Base-by-base conservation (phyloP, 75 land plant genomes). In the Isoetes taiwanensis region DNA sequence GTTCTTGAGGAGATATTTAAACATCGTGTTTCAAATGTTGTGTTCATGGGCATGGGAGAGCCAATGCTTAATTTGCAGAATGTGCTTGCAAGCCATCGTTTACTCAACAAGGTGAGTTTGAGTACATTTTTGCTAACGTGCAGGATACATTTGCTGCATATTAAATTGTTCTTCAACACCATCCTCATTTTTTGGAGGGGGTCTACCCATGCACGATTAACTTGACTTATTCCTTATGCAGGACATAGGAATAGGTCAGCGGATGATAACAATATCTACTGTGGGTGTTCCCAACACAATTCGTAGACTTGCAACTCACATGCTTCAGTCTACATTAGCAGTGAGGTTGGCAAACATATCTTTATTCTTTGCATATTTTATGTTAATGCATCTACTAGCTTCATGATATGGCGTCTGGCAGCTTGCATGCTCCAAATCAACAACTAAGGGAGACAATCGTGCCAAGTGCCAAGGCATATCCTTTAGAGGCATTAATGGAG, bases 31-130 rank as follows among this genome's bases (percentile, higher is more conserved):
- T 65, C 85, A 35, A 93, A 93, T 77, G 94, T 93, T 25, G 98
- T 93, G 41, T 93, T 93, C 52, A 93, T 93, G 98, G 98, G 98
- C 34, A 93, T 93, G 98, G 98, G 98, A 24, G 98, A 93, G 42
- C 98, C 98, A 30, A 81, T 93, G 83, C 60, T 93, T 56, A 93
- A 93, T 35, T 54, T 93, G 57, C 73, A 73, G 39, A 56, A 78
- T 21, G 96, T 93, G 14, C 62, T 93, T 58, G 90, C 70, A 34
- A 95, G 95, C 35, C 98, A 87, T 19, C 79, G 70, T 26, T 74
- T 78, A 68, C 58, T 93, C 64, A 93, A 93, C 54, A 72, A 93
- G 97, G 97, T 90, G 19, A 41, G n/a, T n/a, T n/a, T n/a, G n/a
- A n/a, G n/a, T n/a, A n/a, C n/a, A n/a, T n/a, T n/a, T n/a, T n/a